A percentile compares a stretch with the other conserved stretches of the same genome.
phyloP scores from a whole-genome alignment of 805 yeast genomes.

The Pichia sporocuriosa region DNA sequence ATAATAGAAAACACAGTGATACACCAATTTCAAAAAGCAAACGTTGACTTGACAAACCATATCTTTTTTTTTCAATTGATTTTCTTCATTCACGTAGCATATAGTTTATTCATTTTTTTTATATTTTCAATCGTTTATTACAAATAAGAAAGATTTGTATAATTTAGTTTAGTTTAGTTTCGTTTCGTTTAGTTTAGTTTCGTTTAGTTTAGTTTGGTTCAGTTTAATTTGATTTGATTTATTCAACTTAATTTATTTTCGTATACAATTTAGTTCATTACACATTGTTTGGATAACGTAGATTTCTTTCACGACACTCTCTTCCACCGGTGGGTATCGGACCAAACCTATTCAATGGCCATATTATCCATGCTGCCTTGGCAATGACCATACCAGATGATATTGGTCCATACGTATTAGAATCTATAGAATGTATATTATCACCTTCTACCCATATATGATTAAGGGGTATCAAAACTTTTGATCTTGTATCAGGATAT shows the following conservation, averaged over 20 bases:
- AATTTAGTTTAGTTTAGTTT: not conserved
- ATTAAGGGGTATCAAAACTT: conserved; percentile 61
- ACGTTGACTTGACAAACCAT: not conserved
- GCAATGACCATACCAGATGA: conserved; percentile 78
- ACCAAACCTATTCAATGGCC: conserved; percentile 61
- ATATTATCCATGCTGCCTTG: conserved; percentile 58
- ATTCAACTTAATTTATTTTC: not conserved
- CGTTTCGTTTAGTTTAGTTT: not conserved
- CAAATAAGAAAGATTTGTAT: too few relatives aligned
- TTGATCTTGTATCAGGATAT: conserved; percentile 57
- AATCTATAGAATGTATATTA: conserved; percentile 75
- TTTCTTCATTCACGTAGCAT: too few relatives aligned
- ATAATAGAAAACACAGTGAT: conserved; percentile 25
- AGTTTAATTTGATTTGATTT: not conserved
- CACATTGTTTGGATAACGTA: conserved; percentile 10
- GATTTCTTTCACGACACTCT: conserved; percentile 35
- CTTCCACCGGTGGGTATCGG: conserved; percentile 45
- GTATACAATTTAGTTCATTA: too few relatives aligned
- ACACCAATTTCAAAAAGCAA: conserved; percentile 25
- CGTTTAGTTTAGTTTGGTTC: not conserved
- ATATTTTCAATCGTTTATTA: too few relatives aligned
- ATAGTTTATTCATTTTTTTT: too few relatives aligned
- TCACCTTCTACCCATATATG: conserved; percentile 97
- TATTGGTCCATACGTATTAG: conserved; percentile 84
- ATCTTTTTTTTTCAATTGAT: too few relatives aligned